Evolutionary conservation across 176 grass and related monocot genomes (phyloP).

Genomic region (Aegilops longissima): DNA sequence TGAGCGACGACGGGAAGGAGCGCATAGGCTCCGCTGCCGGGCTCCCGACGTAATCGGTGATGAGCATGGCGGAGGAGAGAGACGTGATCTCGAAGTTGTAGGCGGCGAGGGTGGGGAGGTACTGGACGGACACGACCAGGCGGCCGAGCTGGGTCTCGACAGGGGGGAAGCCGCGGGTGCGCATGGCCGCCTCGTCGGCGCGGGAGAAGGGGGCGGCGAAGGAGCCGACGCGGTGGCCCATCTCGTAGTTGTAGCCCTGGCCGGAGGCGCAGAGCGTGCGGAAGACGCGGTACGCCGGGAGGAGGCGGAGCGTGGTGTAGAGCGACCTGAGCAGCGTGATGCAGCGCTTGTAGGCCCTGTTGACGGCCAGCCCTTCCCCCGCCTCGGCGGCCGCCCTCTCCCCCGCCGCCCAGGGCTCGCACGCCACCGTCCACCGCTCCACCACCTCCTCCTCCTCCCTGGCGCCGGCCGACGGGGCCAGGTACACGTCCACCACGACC

Average conservation of each 20-base stretch:
- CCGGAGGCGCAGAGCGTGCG: slow-evolving; percentile 63
- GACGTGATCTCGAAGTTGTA: slow-evolving; percentile 77
- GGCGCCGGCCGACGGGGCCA: slow-evolving; percentile 35
- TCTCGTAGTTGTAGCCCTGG: slow-evolving; percentile 71
- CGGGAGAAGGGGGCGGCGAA: slow-evolving; percentile 82
- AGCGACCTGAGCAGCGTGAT: slow-evolving; percentile 78
- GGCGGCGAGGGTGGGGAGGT: slow-evolving; percentile 52
- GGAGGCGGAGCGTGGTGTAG: slow-evolving; percentile 69
- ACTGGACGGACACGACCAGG: slow-evolving; percentile 80
- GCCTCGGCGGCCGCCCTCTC: slow-evolving; percentile 23
- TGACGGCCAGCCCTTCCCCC: slow-evolving; percentile 50
- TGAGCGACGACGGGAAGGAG: slow-evolving; percentile 73
- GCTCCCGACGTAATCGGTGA: slow-evolving; percentile 81
- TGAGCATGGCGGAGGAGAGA: slow-evolving; percentile 59
- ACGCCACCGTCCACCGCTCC: slow-evolving; percentile 68
- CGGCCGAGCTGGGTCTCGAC: slow-evolving; percentile 87
- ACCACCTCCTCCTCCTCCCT: slow-evolving; percentile 37
- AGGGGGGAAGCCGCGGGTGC: slow-evolving; percentile 39
- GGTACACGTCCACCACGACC: slow-evolving; percentile 62
- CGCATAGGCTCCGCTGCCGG: slow-evolving; percentile 64
- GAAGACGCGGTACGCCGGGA: slow-evolving; percentile 75
- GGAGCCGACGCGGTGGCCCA: slow-evolving; percentile 73
- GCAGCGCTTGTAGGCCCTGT: slow-evolving; percentile 76
- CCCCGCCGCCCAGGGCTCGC: slow-evolving; percentile 51
- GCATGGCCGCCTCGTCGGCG: slow-evolving; percentile 63